Evolutionary conservation across 768 basidiomycete species (phyloP).

Genomic region (Mycena latifolia): DNA sequence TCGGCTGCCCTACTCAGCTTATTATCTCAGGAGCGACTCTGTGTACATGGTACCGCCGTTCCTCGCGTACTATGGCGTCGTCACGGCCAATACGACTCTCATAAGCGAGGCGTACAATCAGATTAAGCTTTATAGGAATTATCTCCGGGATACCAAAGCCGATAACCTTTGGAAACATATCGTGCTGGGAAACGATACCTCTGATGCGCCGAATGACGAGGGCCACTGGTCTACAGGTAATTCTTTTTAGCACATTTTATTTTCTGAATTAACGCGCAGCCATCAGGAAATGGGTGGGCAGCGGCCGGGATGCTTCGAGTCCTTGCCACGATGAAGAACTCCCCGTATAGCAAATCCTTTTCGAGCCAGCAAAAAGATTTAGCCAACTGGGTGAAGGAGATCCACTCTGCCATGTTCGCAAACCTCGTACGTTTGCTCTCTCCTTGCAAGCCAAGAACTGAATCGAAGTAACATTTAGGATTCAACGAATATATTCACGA

Average conservation of each 20-base stretch:
- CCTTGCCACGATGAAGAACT: constrained; percentile 76
- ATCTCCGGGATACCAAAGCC: constrained; percentile 65
- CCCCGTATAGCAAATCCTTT: constrained; percentile 64
- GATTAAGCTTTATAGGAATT: constrained; percentile 75
- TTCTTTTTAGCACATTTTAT: background rate
- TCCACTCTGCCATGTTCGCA: constrained; percentile 78
- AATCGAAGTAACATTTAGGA: constrained; percentile 49
- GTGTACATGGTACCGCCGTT: constrained; percentile 92
- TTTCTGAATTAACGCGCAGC: constrained; percentile 5
- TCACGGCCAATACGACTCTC: constrained; percentile 67
- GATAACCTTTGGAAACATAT: constrained; percentile 85
- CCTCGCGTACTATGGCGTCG: constrained; percentile 84
- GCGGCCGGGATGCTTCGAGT: constrained; percentile 91
- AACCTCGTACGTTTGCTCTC: constrained; percentile 59
- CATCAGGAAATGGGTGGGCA: constrained; percentile 88
- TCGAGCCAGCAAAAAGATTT: constrained; percentile 69
- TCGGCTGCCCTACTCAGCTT: constrained; percentile 3
- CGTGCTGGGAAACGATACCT: constrained; percentile 57
- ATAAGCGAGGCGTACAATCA: constrained; percentile 78
- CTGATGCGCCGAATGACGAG: constrained; percentile 58
- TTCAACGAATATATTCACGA: constrained; percentile 67
- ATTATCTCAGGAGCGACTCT: constrained; percentile 73
- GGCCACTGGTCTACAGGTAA: constrained; percentile 88
- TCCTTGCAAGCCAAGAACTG: constrained; percentile 26
- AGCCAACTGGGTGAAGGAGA: constrained; percentile 75